Base-by-base conservation (phyloP, 441 rosid species). In the Pelargonium australe region DNA sequence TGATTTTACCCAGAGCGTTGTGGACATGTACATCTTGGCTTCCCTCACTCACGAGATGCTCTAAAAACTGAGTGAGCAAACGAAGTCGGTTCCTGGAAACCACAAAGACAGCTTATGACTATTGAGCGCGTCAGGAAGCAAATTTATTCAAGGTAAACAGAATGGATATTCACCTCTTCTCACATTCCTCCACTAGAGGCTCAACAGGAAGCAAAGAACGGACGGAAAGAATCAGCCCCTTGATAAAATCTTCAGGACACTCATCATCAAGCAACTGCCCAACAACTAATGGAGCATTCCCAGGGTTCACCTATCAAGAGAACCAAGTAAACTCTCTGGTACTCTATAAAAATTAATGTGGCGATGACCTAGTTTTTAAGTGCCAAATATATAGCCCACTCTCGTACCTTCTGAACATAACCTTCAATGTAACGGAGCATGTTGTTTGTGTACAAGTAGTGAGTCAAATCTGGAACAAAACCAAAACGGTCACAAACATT, bases 31-130 rank as follows among this genome's bases (percentile, higher is more conserved):
- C 95, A 84, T 95, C 99, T 82, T 90, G 98, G 84, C 99, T 95
- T 76, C 99, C 99, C 80, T 95, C 99, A 73, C 98, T 92, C 67
- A 95, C 99, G 73, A 95, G 89, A 88, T 95, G 99, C 92, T 95
- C 99, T 85, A 95, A 81, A 86, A 95, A 95, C 77, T 95, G 99
- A 75, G 99, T 88, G 68, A 95, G 97, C 81, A 95, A 85, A 62
- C 98, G 96, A 63, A 95, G 98, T n/a, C 98, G 98, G 77, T 95
- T 95, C 86, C 99, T 95, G 87, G 58, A 74, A 70, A 80, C 25
- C 66, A 43, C 44, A 73, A 68, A 3, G 8, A 57, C 7, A 44
- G 34, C 6, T 53, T 67, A 64, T 78, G 76, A 65, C 58, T 19
- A 68, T 73, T 61, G 77, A 70, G 70, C 63, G 20, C 58, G 70